Percentiles rank a stretch among this genome's conserved stretches.
Conservation (phyloP, 83 land plant genomes). For the Thuja plicata region DNA sequence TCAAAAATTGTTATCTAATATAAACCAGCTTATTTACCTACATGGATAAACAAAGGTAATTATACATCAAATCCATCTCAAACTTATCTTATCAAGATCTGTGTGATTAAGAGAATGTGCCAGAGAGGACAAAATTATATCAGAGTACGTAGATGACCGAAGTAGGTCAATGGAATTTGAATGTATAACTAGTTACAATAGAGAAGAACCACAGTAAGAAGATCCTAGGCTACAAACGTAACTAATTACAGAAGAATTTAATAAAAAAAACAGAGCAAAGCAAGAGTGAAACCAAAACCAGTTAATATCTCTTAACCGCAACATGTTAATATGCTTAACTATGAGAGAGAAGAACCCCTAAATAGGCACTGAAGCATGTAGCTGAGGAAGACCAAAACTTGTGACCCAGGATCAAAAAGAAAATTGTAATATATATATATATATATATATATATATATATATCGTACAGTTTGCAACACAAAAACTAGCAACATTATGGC, state of each 20-base stretch:
- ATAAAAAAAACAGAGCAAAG: background rate
- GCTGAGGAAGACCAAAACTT: background rate
- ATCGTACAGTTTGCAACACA: background rate
- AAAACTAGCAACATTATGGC: background rate
- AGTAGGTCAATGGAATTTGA: background rate
- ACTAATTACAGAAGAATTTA: background rate
- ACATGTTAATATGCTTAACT: background rate
- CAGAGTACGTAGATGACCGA: background rate
- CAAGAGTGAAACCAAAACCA: background rate
- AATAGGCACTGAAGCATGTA: background rate
- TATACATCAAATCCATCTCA: background rate
- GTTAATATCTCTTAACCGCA: background rate
- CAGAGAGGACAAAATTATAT: background rate
- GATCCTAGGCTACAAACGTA: background rate
- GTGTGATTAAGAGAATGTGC: background rate
- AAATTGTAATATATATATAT: too few species aligned
- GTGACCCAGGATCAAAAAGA: background rate
- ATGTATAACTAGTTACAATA: background rate
- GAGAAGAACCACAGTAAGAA: background rate
- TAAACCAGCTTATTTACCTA: background rate
- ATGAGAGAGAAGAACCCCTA: background rate
- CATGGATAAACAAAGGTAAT: background rate
- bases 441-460: too few species aligned
- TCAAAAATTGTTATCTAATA: constrained; percentile 14
- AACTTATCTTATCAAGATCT: background rate